Percentiles rank a stretch among this genome's conserved stretches.
Evolutionary conservation across 495 filamentous ascomycete species (phyloP).

Genomic region (Chaetomidium leptoderma): DNA sequence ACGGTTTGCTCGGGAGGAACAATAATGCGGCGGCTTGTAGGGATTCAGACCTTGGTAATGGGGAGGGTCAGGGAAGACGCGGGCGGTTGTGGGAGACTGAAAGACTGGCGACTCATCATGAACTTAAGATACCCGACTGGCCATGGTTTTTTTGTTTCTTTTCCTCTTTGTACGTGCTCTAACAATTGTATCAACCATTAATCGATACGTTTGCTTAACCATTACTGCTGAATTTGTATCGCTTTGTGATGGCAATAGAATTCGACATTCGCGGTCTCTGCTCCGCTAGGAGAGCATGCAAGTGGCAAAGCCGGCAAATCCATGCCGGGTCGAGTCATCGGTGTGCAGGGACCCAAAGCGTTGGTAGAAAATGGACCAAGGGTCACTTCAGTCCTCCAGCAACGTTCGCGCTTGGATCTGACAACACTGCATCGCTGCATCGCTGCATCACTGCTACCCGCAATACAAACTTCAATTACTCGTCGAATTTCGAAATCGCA

Average conservation of each 20-base stretch:
- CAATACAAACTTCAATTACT: slow-evolving; percentile 9
- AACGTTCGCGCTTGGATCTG: background rate
- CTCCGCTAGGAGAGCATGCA: too few species aligned
- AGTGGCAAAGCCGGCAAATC: too few species aligned
- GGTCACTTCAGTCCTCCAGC: background rate
- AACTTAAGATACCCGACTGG: slow-evolving; percentile 3
- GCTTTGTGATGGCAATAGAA: too few species aligned
- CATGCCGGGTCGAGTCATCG: slow-evolving; percentile 7
- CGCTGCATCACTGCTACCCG: background rate
- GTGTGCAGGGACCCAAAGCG: too few species aligned
- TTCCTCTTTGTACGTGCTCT: too few species aligned
- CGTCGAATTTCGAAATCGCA: slow-evolving; percentile 22
- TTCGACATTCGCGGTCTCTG: too few species aligned
- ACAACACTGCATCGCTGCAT: background rate
- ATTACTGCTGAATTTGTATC: too few species aligned
- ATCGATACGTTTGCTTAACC: background rate
- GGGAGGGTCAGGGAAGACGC: background rate
- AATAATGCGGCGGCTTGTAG: background rate
- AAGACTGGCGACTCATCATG: background rate
- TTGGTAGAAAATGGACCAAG: background rate
- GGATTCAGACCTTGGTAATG: background rate
- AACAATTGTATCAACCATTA: background rate
- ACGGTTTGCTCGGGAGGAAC: background rate
- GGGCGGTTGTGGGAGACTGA: background rate
- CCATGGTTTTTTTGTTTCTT: background rate